Base-by-base conservation (phyloP, 768 basidiomycete species). In the Boletus reticulatus region DNA sequence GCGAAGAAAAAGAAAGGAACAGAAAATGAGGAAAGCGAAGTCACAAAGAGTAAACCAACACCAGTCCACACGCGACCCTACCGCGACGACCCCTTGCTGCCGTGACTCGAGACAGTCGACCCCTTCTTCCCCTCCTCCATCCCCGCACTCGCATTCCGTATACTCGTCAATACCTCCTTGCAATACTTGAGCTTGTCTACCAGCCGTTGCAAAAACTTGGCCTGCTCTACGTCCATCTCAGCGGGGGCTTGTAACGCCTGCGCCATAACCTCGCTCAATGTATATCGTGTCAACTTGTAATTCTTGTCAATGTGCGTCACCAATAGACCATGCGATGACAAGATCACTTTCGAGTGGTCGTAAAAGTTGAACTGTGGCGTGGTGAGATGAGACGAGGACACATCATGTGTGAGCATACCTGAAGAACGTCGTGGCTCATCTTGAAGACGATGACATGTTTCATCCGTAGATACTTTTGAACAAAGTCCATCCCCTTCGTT, bases 391-490 rank as follows among this genome's bases (percentile, higher is more conserved):
- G n/a, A 41, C n/a, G 41, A 27, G 10, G 20, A 14, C 42, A 6
- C 3, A 7, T 17, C 29, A 6, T 13, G 8, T n/a, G 42, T 32
- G n/a, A 62, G 80, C 19, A 43, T 55, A 92, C 94, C 84, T 98
- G 96, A n/a, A 98, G 72, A 52, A 93, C 87, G 64, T 96, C 94
- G 65, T 97, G 93, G 72, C 92, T 94, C 73, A 98, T 73, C 79
- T 94, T 89, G 80, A 99, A 99, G 32, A 98, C 88, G 58, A 98
- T 95, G 46, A 95, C 93, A 62, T 94, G 88, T 74, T 96, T 97
- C 92, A 96, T 95, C 61, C 96, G 80, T 59, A 98, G 80, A 71
- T 96, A 98, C 74, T 92, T 92, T 73, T 93, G 89, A 44, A 98
- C 89, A 77, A 95, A 98, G 62, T 91, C 90, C 93, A 98, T 94